Conservation (phyloP, 2,329 filamentous ascomycete species). For the Parastagonospora nodorum region DNA sequence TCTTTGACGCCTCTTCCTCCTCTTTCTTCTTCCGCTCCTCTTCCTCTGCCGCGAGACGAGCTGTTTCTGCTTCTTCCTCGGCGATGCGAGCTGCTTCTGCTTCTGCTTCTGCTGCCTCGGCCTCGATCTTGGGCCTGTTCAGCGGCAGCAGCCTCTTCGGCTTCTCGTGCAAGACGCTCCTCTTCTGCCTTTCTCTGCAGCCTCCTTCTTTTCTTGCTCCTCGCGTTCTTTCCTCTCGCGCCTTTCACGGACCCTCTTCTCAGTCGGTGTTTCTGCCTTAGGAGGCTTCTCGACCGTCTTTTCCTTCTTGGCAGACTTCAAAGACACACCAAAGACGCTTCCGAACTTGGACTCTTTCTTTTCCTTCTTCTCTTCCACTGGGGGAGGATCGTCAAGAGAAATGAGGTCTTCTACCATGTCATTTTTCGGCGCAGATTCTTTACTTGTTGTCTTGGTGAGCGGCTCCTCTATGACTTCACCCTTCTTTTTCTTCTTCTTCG, state of each 20-base stretch:
- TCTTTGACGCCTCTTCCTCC: slow-evolving; percentile 33
- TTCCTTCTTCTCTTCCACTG: slow-evolving; percentile 12
- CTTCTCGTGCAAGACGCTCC: slow-evolving; percentile 27
- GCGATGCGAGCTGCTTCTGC: slow-evolving; percentile 4
- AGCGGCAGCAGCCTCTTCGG: slow-evolving; percentile 6
- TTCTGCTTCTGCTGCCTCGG: slow-evolving; percentile 34
- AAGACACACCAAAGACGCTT: not conserved
- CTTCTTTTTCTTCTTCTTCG: slow-evolving; percentile 46
- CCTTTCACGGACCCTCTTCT: slow-evolving; percentile 43
- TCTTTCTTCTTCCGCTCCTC: slow-evolving; percentile 16
- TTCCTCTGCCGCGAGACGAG: slow-evolving; percentile 30
- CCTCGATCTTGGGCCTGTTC: not conserved
- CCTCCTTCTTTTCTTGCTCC: slow-evolving; percentile 41
- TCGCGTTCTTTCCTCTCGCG: slow-evolving; percentile 37
- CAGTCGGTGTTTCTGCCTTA: slow-evolving; percentile 38
- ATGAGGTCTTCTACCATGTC: slow-evolving; percentile 42
- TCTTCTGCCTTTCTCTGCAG: slow-evolving; percentile 51
- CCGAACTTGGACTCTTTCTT: not conserved
- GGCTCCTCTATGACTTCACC: slow-evolving; percentile 31
- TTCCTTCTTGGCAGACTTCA: not conserved
- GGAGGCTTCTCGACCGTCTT: slow-evolving; percentile 18
- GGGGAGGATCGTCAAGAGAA: slow-evolving; percentile 35
- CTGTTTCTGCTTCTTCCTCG: slow-evolving; percentile 23
- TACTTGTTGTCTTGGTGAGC: slow-evolving; percentile 35
- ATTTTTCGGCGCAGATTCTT: slow-evolving; percentile 34